Evolutionary conservation across 805 yeast species (phyloP).

Genomic region (Cyberlindnera xishuangbannaensis): DNA sequence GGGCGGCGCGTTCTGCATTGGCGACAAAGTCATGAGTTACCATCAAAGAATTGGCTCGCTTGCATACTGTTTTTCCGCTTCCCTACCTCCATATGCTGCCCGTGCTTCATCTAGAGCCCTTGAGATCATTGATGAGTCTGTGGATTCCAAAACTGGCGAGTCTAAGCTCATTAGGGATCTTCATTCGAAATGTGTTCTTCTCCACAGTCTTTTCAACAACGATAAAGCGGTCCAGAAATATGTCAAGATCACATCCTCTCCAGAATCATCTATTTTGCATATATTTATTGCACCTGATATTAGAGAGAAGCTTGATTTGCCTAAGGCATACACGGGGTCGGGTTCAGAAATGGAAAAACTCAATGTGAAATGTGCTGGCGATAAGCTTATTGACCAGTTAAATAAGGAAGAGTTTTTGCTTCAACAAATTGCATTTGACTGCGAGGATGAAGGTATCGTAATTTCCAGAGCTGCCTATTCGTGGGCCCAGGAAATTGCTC

Average conservation of each 20-base stretch:
- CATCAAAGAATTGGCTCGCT: slow-evolving; percentile 88
- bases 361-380: slow-evolving; percentile 28
- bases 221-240: slow-evolving; percentile 32
- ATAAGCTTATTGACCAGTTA: slow-evolving; percentile 30
- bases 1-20: slow-evolving; percentile 93
- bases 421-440: slow-evolving; percentile 58
- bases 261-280: slow-evolving; percentile 64
- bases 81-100: slow-evolving; percentile 90
- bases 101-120: slow-evolving; percentile 53
- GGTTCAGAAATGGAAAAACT: slow-evolving; percentile 20
- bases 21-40: slow-evolving; percentile 73
- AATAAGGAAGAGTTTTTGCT: slow-evolving; percentile 52
- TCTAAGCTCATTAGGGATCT: slow-evolving; percentile 31
- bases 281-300: slow-evolving; percentile 48
- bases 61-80: slow-evolving; percentile 91
- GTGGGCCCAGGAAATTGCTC: slow-evolving; percentile 67
- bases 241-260: slow-evolving; percentile 49
- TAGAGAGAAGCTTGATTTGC: slow-evolving; percentile 40
- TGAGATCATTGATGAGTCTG: slow-evolving; percentile 37
- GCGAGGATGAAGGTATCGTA: slow-evolving; percentile 48
- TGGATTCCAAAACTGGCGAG: slow-evolving; percentile 36
- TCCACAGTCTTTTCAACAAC: slow-evolving; percentile 37
- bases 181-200: slow-evolving; percentile 33
- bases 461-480: slow-evolving; percentile 60
- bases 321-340: slow-evolving; percentile 31